Evolutionary conservation across 371 early-diverging fungal genomes (phyloP), one percentile per base, ranked within the genome.

Genomic region (Mortierella sp.): DNA sequence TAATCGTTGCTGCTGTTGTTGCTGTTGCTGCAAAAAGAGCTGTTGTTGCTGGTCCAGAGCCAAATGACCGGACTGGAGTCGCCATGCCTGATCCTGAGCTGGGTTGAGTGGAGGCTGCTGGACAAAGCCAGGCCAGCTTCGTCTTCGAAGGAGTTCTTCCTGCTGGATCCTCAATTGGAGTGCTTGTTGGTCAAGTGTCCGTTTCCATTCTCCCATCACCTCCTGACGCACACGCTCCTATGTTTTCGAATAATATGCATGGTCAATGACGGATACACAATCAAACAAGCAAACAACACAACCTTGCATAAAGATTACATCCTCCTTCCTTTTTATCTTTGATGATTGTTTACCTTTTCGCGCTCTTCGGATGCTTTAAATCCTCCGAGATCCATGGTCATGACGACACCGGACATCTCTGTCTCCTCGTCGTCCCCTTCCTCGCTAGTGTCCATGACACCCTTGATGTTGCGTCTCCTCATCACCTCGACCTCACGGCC

Each of bases 381-480:
- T 26, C 71, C 79, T n/a, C 79, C 71, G 3, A 71, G 55, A 40
- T 79, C 79, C 41, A 66, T 71, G 22, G 79, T 79, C 45, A 66
- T 19, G 0, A 63, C 68, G 14, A 79, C 71, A 13, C 53, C 79
- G 1, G 66, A 19, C 79, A 79, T 74, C 0, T 63, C 37, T 11
- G 16, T 45, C 8, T 73, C 67, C 43, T 67, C 68, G 8, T 68
- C 70, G 48, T 64, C 66, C 2, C 29, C 68, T 5, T 74, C 79
- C 14, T 70, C 71, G 39, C 70, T 74, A 26, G 74, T 79, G 39
- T 79, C 79, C 79, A 79, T 79, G 5, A 73, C 66, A 34, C 67
- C 66, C 37, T 48, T 29, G 11, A 79, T 74, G 9, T 66, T 65
- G 0, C 79, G 34, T 52, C 79, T 26, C 48, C 66, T 55, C 79